Percentiles rank a stretch among this genome's conserved stretches.
Conservation (phyloP, 805 yeast genomes). For the Candida verbasci region DNA sequence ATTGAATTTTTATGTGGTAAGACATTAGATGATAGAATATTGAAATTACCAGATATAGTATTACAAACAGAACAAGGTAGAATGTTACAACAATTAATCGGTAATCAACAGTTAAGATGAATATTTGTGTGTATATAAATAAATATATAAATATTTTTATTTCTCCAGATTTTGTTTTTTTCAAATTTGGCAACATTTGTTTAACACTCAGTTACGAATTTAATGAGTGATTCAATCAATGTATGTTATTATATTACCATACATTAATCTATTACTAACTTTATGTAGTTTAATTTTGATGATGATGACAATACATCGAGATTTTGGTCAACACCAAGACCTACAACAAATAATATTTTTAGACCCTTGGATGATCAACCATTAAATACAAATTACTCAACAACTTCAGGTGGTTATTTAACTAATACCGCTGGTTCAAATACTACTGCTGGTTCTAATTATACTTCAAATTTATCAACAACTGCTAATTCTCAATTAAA, state of each 20-base stretch:
- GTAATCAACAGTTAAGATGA: too few species aligned
- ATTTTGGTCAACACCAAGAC: constrained; percentile 2
- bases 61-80: constrained; percentile 36
- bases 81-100: too few species aligned
- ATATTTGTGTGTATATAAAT: too few species aligned
- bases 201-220: background rate
- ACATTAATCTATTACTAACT: too few species aligned
- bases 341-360: background rate
- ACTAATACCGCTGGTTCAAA: background rate
- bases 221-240: constrained; percentile 4
- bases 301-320: constrained; percentile 1
- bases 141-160: too few species aligned
- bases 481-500: constrained; percentile 1
- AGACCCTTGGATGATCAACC: constrained; percentile 1
- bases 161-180: too few species aligned
- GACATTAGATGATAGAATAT: constrained; percentile 50
- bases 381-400: too few species aligned
- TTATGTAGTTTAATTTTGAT: constrained; percentile 2
- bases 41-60: constrained; percentile 49
- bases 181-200: background rate
- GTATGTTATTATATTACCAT: background rate
- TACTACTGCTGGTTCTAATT: constrained; percentile 1
- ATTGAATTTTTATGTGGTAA: constrained; percentile 55
- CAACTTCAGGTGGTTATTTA: too few species aligned
- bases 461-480: constrained; percentile 1